These are phyloP conservation scores for Blastobotrys robertii DNA, from an alignment of 805 yeast genomes.

Conservation along the genomic window DNA sequence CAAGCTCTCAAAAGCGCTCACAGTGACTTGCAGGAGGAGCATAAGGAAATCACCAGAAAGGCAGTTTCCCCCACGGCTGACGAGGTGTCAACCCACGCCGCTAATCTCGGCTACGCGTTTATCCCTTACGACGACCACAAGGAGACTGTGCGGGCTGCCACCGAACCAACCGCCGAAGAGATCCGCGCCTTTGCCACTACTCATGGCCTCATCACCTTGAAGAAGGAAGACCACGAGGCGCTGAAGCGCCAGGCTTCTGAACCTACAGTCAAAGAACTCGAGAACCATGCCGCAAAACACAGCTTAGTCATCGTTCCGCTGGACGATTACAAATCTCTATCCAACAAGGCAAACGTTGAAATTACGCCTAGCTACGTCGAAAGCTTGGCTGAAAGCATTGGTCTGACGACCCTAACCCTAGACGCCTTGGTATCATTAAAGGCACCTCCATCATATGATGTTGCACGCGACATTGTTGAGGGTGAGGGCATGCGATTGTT, in stretches of 20 bases:
- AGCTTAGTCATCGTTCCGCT: constrained; percentile 21
- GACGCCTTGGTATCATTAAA: constrained; percentile 10
- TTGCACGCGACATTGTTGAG: constrained; percentile 20
- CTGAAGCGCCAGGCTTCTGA: constrained; percentile 20
- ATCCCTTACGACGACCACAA: constrained; percentile 15
- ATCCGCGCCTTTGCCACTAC: constrained; percentile 4
- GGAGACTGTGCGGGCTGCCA: constrained; percentile 5
- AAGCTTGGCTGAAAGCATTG: constrained; percentile 20
- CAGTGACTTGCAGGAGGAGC: too few species aligned
- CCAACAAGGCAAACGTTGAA: constrained; percentile 19
- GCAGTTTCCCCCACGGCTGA: constrained; percentile 5
- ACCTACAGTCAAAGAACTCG: background rate
- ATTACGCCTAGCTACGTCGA: constrained; percentile 15
- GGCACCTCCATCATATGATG: constrained; percentile 16
- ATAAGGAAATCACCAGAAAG: background rate
- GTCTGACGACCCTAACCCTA: constrained; percentile 13
- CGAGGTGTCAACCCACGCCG: constrained; percentile 13
- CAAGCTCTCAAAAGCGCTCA: too few species aligned
- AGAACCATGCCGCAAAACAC: constrained; percentile 14
- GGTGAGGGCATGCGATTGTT: constrained; percentile 22
- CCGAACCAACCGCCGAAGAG: constrained; percentile 13
- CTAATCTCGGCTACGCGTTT: constrained; percentile 18
- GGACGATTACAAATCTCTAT: constrained; percentile 16
- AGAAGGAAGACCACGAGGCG: constrained; percentile 7
- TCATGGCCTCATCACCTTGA: constrained; percentile 7